phyloP scores from a whole-genome alignment of 345 rosid species.

The Salix exigua region DNA sequence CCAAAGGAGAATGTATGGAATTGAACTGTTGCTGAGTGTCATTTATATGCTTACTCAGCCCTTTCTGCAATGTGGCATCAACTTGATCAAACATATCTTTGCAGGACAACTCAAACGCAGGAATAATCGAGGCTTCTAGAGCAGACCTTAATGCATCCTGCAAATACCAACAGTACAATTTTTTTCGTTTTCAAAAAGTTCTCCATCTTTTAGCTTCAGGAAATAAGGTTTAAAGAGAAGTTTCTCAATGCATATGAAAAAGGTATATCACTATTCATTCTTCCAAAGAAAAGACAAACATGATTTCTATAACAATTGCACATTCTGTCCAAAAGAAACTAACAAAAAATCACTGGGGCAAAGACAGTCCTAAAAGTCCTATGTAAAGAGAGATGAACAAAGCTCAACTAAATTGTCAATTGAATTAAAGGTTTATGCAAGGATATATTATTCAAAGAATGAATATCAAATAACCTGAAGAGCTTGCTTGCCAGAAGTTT shows the following conservation, averaged over 20 bases:
- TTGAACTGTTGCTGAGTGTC: slow-evolving; percentile 66
- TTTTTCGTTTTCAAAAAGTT: slow-evolving; percentile 1
- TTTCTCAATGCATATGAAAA: not conserved
- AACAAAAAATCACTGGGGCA: not conserved
- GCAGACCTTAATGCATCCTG: slow-evolving; percentile 59
- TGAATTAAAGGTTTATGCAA: not conserved
- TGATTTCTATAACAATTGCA: not conserved
- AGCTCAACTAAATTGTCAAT: not conserved
- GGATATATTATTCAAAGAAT: not conserved
- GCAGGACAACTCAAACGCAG: slow-evolving; percentile 89
- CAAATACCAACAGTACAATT: slow-evolving; percentile 17
- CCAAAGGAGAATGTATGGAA: slow-evolving; percentile 60
- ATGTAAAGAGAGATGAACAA: not conserved
- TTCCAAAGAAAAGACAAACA: slow-evolving; percentile 1
- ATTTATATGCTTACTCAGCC: slow-evolving; percentile 62
- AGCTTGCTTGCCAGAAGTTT: slow-evolving; percentile 89
- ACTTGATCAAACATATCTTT: slow-evolving; percentile 89
- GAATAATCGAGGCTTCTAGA: slow-evolving; percentile 68
- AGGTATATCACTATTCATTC: not conserved
- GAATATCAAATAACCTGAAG: slow-evolving; percentile 54
- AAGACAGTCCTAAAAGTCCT: not conserved
- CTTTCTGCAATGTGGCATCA: slow-evolving; percentile 77
- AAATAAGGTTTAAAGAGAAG: not conserved
- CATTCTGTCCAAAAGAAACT: not conserved
- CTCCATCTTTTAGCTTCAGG: not conserved